Conservation (phyloP, 2,329 filamentous ascomycete species). For the Allantophomopsis lycopodina region DNA sequence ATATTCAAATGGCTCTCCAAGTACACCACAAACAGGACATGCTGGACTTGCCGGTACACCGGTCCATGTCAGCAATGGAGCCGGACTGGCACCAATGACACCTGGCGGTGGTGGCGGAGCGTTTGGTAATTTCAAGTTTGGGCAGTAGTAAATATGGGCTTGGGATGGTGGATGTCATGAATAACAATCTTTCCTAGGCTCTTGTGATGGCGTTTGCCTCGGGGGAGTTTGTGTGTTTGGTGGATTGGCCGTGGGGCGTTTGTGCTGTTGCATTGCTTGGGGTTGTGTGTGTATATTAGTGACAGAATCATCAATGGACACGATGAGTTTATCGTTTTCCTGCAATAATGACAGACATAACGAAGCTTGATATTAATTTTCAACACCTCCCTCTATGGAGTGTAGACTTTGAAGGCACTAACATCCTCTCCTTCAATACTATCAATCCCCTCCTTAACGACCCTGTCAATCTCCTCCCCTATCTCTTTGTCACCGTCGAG, state of each 20-base stretch:
- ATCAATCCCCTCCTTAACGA: slow-evolving; percentile 34
- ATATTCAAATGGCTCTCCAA: slow-evolving; percentile 35
- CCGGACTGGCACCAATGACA: slow-evolving; percentile 57
- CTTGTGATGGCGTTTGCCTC: not conserved
- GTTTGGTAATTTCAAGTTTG: slow-evolving; percentile 53
- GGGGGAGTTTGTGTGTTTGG: not conserved
- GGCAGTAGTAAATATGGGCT: slow-evolving; percentile 13
- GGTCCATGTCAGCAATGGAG: slow-evolving; percentile 38
- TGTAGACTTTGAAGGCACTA: not conserved
- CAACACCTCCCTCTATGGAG: no score
- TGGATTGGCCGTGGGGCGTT: not conserved
- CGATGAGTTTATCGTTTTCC: no score
- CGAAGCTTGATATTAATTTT: no score
- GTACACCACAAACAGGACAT: slow-evolving; percentile 60
- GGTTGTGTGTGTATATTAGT: not conserved
- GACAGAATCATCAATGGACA: no score
- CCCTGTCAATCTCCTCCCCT: slow-evolving; percentile 30
- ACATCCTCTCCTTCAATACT: slow-evolving; percentile 28
- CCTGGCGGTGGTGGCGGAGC: slow-evolving; percentile 63
- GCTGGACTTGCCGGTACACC: slow-evolving; percentile 31
- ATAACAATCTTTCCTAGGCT: slow-evolving; percentile 8
- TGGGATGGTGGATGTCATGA: not conserved
- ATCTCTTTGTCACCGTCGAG: slow-evolving; percentile 36
- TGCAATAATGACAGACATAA: no score
- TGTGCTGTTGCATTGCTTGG: not conserved